Conservation (phyloP, 2,329 filamentous ascomycete genomes). For the Tolypocladium tropicale region DNA sequence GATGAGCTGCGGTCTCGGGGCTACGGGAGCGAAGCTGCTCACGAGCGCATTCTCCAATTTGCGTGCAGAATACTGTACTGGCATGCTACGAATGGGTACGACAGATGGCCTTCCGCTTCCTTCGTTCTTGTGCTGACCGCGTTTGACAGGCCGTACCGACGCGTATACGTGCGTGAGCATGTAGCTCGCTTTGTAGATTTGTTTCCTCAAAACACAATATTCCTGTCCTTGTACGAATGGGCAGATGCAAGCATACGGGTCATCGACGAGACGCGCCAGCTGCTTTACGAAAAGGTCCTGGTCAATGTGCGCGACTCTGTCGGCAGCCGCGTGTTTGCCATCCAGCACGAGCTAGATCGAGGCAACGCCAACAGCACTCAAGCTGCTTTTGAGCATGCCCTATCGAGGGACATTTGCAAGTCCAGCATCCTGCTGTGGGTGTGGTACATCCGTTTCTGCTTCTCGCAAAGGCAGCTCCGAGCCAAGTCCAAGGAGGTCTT, state of each 20-base stretch:
- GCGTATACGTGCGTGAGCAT: slow-evolving; percentile 51
- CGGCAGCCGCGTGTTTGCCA: slow-evolving; percentile 36
- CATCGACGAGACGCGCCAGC: slow-evolving; percentile 63
- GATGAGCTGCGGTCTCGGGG: slow-evolving; percentile 29
- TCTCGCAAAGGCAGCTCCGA: slow-evolving; percentile 24
- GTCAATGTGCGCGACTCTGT: slow-evolving; percentile 27
- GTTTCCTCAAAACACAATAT: slow-evolving; percentile 69
- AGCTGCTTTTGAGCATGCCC: slow-evolving; percentile 41
- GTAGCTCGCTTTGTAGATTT: slow-evolving; percentile 47
- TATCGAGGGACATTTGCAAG: slow-evolving; percentile 28
- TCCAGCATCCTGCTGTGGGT: slow-evolving; percentile 36
- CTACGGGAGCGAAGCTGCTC: slow-evolving; percentile 21
- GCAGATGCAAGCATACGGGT: slow-evolving; percentile 63
- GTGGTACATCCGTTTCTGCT: slow-evolving; percentile 38
- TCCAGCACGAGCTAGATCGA: slow-evolving; percentile 36
- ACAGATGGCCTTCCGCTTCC: background rate
- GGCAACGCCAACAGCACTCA: slow-evolving; percentile 40
- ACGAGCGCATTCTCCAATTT: slow-evolving; percentile 61
- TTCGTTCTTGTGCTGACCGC: background rate
- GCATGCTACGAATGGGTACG: slow-evolving; percentile 50
- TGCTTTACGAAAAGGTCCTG: slow-evolving; percentile 46
- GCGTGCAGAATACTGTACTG: slow-evolving; percentile 55
- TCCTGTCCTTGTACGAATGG: slow-evolving; percentile 64
- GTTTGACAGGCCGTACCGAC: slow-evolving; percentile 51
- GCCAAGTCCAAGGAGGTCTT: slow-evolving; percentile 35